Evolutionary conservation across 768 basidiomycete genomes (phyloP).

Genomic region (Mycena olivaceomarginata): DNA sequence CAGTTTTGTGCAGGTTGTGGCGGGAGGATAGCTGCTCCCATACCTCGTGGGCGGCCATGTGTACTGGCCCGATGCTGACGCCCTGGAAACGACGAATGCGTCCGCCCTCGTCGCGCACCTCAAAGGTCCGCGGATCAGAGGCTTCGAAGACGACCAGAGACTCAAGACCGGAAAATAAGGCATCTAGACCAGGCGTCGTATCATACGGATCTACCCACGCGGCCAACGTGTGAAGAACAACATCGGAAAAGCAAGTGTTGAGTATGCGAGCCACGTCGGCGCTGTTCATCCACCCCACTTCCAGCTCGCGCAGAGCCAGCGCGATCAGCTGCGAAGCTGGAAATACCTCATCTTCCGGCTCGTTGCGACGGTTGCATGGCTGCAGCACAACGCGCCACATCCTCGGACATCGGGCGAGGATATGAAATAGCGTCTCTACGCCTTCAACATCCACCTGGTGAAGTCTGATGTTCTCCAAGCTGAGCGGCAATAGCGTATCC

Average conservation of each 20-base stretch:
- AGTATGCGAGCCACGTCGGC: slow-evolving; percentile 1
- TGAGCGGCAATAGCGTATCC: no score
- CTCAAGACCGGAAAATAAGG: slow-evolving; percentile 1
- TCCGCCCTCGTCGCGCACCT: not conserved
- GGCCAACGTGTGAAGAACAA: not conserved
- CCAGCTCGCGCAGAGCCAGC: not conserved
- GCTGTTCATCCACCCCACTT: not conserved
- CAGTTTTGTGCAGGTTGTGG: slow-evolving; percentile 20
- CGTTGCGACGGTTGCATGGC: no score
- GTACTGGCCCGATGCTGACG: not conserved
- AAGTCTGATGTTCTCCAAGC: no score
- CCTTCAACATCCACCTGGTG: no score
- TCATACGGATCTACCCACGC: no score
- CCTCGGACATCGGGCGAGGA: not conserved
- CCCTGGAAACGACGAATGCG: slow-evolving; percentile 14
- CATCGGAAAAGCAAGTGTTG: not conserved
- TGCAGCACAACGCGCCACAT: not conserved
- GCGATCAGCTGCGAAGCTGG: not conserved
- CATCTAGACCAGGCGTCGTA: no score
- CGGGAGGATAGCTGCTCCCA: slow-evolving; percentile 2
- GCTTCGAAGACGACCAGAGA: slow-evolving; percentile 11
- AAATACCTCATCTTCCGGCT: not conserved
- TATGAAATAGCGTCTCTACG: not conserved
- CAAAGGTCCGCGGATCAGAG: not conserved
- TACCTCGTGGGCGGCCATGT: not conserved